Evolutionary conservation across 768 basidiomycete genomes (phyloP).

Genomic region (Russula compacta): DNA sequence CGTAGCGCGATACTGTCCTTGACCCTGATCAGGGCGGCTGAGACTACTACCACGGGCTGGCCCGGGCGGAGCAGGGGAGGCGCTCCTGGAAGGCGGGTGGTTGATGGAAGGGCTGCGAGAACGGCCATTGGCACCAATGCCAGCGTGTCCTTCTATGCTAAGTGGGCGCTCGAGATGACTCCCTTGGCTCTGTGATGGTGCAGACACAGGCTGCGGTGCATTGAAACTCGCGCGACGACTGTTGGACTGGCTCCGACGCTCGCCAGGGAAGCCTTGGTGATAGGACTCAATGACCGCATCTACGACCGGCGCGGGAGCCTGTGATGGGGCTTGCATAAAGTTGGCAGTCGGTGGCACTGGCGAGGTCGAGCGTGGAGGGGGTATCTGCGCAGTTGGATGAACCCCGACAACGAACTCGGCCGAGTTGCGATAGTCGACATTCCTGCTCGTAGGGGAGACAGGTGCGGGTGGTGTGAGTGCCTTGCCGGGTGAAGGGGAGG

Average conservation of each 20-base stretch:
- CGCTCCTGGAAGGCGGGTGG: constrained; percentile 35
- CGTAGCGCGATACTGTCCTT: constrained; percentile 40
- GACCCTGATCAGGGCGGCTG: constrained; percentile 18
- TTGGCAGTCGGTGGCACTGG: constrained; percentile 66
- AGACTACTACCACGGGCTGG: constrained; percentile 14
- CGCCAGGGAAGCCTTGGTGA: constrained; percentile 81
- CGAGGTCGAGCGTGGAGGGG: constrained; percentile 60
- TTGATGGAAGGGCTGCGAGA: constrained; percentile 50
- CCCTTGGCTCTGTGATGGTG: constrained; percentile 21
- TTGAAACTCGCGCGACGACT: constrained; percentile 27
- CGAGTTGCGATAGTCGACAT: constrained; percentile 61
- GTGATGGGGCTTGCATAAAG: constrained; percentile 55
- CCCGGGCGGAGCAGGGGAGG: constrained; percentile 38
- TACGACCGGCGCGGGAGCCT: constrained; percentile 42
- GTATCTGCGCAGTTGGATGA: constrained; percentile 42
- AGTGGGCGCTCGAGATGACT: constrained; percentile 36
- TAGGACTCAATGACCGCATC: constrained; percentile 72
- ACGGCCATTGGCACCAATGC: constrained; percentile 68
- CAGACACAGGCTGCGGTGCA: constrained; percentile 22
- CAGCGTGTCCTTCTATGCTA: constrained; percentile 62
- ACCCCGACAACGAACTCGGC: constrained; percentile 74
- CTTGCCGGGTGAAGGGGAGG: constrained; percentile 9
- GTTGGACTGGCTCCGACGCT: constrained; percentile 46
- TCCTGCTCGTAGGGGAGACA: constrained; percentile 19
- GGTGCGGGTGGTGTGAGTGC: constrained; percentile 19